phyloP scores from a whole-genome alignment of 179 eudicot genomes.

The Gypsophila paniculata region DNA sequence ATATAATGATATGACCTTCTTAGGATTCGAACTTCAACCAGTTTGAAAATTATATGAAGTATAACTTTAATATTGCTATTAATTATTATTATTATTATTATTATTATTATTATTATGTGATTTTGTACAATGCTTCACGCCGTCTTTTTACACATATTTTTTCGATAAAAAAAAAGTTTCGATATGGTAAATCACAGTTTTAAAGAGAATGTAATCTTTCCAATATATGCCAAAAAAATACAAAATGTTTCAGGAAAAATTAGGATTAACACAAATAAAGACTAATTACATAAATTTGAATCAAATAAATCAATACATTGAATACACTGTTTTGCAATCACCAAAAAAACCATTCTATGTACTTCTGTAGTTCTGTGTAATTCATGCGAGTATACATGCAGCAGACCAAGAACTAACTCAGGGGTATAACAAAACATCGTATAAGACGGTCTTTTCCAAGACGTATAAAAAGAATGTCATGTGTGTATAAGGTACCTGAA shows the following conservation, averaged over 20 bases:
- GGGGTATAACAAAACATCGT: background rate
- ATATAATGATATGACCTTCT: too few species aligned
- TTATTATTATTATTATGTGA: too few species aligned
- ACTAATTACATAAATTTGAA: conserved; percentile 16
- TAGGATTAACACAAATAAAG: background rate
- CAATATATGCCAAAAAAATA: background rate
- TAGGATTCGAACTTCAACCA: too few species aligned
- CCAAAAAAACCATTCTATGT: conserved; percentile 17
- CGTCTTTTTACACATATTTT: too few species aligned
- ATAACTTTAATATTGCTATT: too few species aligned
- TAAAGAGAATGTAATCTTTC: too few species aligned
- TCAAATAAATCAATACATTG: conserved; percentile 19
- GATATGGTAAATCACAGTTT: too few species aligned
- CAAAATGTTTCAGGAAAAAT: background rate
- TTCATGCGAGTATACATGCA: background rate
- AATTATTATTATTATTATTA: too few species aligned
- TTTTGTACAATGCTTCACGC: too few species aligned
- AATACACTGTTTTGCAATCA: conserved; percentile 7
- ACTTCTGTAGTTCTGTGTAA: conserved; percentile 13
- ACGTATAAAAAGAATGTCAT: conserved; percentile 19
- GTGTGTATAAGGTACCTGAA: conserved; percentile 68
- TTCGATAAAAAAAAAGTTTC: too few species aligned
- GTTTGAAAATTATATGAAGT: too few species aligned
- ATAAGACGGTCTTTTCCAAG: background rate
- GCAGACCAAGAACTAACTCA: conserved; percentile 4